Evolutionary conservation across 2,329 filamentous ascomycete species (phyloP).

Genomic region (Harringtonia lauricola): DNA sequence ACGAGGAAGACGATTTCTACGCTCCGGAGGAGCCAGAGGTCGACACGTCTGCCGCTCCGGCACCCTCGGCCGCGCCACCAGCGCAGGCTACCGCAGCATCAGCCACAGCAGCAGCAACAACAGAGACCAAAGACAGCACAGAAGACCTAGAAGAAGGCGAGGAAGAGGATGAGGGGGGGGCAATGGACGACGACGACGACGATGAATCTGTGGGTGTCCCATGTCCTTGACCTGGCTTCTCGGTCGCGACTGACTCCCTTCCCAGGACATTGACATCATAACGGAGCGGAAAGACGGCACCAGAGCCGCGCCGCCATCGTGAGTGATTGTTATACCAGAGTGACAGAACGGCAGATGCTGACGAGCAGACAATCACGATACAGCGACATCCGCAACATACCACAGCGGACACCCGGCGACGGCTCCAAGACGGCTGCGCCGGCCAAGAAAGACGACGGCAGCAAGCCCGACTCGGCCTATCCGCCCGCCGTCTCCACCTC

Average conservation of each 20-base stretch:
- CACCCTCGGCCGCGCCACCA: conserved; percentile 11
- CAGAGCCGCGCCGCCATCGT: conserved; percentile 48
- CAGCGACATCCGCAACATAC: conserved; percentile 55
- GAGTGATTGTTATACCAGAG: conserved; percentile 17
- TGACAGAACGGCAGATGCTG: not conserved
- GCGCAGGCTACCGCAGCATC: conserved; percentile 12
- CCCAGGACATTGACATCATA: conserved; percentile 56
- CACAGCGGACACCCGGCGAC: conserved; percentile 44
- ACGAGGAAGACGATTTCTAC: conserved; percentile 60
- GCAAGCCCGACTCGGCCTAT: not conserved
- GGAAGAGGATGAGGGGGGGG: conserved; percentile 49
- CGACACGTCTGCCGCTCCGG: conserved; percentile 17
- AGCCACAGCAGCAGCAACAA: not conserved
- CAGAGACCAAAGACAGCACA: conserved; percentile 17
- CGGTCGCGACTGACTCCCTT: conserved; percentile 1
- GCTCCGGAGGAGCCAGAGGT: conserved; percentile 43
- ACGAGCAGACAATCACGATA: conserved; percentile 45
- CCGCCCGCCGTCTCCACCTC: conserved; percentile 60
- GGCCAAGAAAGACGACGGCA: conserved; percentile 13
- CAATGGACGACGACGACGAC: conserved; percentile 51
- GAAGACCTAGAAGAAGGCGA: conserved; percentile 54
- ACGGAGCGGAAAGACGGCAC: conserved; percentile 55
- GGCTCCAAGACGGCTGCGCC: conserved; percentile 33
- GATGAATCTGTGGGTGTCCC: conserved; percentile 47
- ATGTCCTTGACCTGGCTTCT: conserved; percentile 5